phyloP scores from a whole-genome alignment of 441 rosid genomes.

The Adansonia rubrostipa region DNA sequence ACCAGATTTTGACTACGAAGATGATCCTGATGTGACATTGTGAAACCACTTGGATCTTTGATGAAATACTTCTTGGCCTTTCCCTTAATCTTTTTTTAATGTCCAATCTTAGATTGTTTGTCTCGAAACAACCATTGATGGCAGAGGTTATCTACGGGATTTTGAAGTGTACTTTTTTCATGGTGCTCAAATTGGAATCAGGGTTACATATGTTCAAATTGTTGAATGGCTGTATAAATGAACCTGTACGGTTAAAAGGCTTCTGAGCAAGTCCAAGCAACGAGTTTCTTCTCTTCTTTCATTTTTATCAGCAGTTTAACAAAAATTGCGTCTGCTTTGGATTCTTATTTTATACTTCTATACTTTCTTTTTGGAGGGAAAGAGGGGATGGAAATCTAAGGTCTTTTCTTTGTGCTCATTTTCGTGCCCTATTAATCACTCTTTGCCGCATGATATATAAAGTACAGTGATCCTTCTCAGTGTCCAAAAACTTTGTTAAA shows the following conservation, averaged over 20 bases:
- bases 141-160: neutral
- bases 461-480: too few species aligned
- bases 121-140: neutral
- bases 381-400: too few species aligned
- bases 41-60: constrained; percentile 31
- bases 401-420: too few species aligned
- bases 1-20: constrained; percentile 91
- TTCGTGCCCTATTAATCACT: too few species aligned
- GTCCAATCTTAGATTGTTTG: neutral
- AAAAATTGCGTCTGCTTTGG: too few species aligned
- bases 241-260: neutral
- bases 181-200: constrained; percentile 9
- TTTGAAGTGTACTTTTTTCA: neutral
- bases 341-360: too few species aligned
- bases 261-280: neutral
- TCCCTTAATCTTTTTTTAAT: neutral
- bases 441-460: too few species aligned
- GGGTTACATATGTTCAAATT: neutral
- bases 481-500: too few species aligned
- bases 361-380: too few species aligned
- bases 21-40: constrained; percentile 73
- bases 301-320: too few species aligned
- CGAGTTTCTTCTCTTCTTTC: neutral
- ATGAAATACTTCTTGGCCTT: constrained; percentile 5
- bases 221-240: neutral